phyloP scores from a whole-genome alignment of 306 rosid genomes.

The Senna tora region DNA sequence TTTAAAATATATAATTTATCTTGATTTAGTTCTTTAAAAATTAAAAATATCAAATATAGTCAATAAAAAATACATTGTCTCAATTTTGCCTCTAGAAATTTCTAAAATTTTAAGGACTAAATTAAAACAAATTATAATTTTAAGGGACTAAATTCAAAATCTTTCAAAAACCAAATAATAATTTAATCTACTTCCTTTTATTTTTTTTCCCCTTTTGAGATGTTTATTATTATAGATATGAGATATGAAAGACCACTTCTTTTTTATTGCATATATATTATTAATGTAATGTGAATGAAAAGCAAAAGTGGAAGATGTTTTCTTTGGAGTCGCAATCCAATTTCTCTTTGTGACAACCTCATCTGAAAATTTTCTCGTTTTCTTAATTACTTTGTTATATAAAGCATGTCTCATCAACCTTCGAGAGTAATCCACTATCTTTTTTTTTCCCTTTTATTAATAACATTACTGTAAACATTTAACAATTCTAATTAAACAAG shows the following conservation, averaged over 20 bases:
- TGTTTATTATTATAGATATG: not conserved
- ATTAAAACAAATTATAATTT: too few relatives aligned
- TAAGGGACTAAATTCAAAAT: too few relatives aligned
- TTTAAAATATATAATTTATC: too few relatives aligned
- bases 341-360: slow-evolving; percentile 12
- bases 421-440: not conserved
- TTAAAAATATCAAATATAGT: too few relatives aligned
- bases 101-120: too few relatives aligned
- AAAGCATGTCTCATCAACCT: not conserved
- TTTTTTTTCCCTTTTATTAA: not conserved
- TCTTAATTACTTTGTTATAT: not conserved
- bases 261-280: slow-evolving; percentile 14
- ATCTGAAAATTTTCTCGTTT: slow-evolving; percentile 1
- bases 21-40: too few relatives aligned
- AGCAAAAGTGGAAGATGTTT: slow-evolving; percentile 25
- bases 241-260: slow-evolving; percentile 5
- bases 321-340: slow-evolving; percentile 6
- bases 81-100: too few relatives aligned
- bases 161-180: too few relatives aligned
- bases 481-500: too few relatives aligned
- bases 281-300: slow-evolving; percentile 14
- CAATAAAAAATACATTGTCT: too few relatives aligned
- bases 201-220: slow-evolving; percentile 4
- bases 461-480: too few relatives aligned
- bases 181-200: too few relatives aligned